Evolutionary conservation across 192 early-diverging fungal species (phyloP).

Genomic region (Oehlia diaphana): DNA sequence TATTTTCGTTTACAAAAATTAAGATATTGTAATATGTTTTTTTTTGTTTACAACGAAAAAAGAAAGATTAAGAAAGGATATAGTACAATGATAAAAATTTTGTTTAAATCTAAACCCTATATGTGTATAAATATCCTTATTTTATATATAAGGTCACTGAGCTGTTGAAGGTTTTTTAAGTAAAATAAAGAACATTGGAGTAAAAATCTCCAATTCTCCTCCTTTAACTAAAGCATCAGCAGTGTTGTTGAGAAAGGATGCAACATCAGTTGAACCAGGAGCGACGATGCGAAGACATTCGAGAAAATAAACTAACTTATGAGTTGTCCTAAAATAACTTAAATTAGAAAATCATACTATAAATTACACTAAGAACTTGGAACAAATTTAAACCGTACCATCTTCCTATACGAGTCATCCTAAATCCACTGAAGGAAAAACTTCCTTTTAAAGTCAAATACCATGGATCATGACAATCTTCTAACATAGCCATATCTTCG

Average conservation of each 20-base stretch:
- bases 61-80: not conserved
- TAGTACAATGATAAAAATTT: not conserved
- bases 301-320: slow-evolving; percentile 68
- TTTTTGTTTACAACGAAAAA: not conserved
- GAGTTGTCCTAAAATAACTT: slow-evolving; percentile 52
- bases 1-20: not conserved
- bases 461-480: slow-evolving; percentile 59
- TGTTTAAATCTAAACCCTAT: not conserved
- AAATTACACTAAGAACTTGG: not conserved
- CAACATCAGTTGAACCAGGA: slow-evolving; percentile 74
- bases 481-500: slow-evolving; percentile 54
- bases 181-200: slow-evolving; percentile 87
- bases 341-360: not conserved
- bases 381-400: slow-evolving; percentile 3
- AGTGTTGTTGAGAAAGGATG: slow-evolving; percentile 71
- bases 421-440: slow-evolving; percentile 24
- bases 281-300: slow-evolving; percentile 78
- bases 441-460: slow-evolving; percentile 60
- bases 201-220: slow-evolving; percentile 80
- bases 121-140: not conserved
- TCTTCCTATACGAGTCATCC: slow-evolving; percentile 31
- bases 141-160: not conserved
- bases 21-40: too few species aligned
- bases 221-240: slow-evolving; percentile 78
- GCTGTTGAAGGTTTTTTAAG: slow-evolving; percentile 54